These are phyloP conservation scores for Russula sp. DNA, from an alignment of 768 basidiomycete species.

Conservation along the genomic window DNA sequence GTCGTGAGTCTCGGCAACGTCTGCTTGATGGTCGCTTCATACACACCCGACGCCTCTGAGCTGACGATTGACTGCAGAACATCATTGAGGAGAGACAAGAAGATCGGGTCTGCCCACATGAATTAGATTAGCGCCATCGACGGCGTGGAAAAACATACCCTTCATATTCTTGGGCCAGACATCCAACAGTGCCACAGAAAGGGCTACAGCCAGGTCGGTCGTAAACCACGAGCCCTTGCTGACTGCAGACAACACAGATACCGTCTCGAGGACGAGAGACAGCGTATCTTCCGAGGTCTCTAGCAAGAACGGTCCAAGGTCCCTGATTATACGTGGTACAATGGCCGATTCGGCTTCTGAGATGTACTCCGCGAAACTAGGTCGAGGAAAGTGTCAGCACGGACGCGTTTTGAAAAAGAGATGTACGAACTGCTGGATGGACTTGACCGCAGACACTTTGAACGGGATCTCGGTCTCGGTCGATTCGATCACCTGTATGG, in stretches of 20 bases:
- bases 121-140: not conserved
- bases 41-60: slow-evolving; percentile 51
- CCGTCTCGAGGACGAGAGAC: slow-evolving; percentile 77
- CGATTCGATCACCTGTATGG: slow-evolving; percentile 78
- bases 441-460: slow-evolving; percentile 91
- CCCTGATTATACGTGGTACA: slow-evolving; percentile 66
- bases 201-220: slow-evolving; percentile 51
- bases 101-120: slow-evolving; percentile 65
- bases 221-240: slow-evolving; percentile 70
- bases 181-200: slow-evolving; percentile 62
- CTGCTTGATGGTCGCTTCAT: slow-evolving; percentile 63
- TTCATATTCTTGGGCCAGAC: slow-evolving; percentile 85
- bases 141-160: slow-evolving; percentile 39
- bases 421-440: slow-evolving; percentile 79
- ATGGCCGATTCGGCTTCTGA: slow-evolving; percentile 56
- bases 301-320: slow-evolving; percentile 76
- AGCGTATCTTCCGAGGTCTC: slow-evolving; percentile 83
- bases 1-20: slow-evolving; percentile 67
- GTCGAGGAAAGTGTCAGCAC: slow-evolving; percentile 3
- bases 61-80: slow-evolving; percentile 60
- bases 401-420: not conserved
- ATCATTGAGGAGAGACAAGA: slow-evolving; percentile 28
- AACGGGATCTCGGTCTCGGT: slow-evolving; percentile 69
- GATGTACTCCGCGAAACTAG: slow-evolving; percentile 62
- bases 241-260: slow-evolving; percentile 71